Base-by-base conservation (phyloP, 768 basidiomycete genomes). In the Tephrocybe sp. region DNA sequence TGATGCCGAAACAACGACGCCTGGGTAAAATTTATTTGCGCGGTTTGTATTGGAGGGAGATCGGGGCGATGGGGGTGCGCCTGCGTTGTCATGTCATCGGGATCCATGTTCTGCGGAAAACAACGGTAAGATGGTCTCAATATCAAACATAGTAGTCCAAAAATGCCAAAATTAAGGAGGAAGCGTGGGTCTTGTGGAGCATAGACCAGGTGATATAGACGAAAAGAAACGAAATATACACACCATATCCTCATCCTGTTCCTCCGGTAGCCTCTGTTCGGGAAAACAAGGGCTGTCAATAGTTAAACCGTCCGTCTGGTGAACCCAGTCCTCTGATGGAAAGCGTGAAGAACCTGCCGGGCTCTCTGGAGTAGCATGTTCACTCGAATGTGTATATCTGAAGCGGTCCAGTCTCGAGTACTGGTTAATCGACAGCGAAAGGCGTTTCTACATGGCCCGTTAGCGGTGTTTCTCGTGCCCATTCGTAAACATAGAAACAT, bases 321-420 rank as follows among this genome's bases (percentile, higher is more conserved):
- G 72, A 9, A 90, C 87, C 89, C 87, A 91, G 60, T 90, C 87
- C 50, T 89, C 88, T 8, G 80, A 76, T 15, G 69, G 64, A 34
- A 74, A 68, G 22, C 73, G 64, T 57, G 75, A 72, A 56, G 67
- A 71, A 60, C 53, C 61, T 36, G 69, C 59, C 47, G 76, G 37
- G 36, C 51, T 53, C 18, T 46, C 40, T 8, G 58, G 47, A 16
- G 53, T 53, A 8, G 38, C 47, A 34, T 54, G 42, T 15, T 39
- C 45, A 43, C 53, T 48, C 27, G 59, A 41, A 49, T 58, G 49
- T 30, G 49, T 42, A 41, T 59, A 53, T 15, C 35, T 36, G 21
- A 54, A 32, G 26, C 45, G 54, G 35, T 62, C 64, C 9, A 72
- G n/a, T n/a, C n/a, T n/a, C n/a, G n/a, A n/a, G n/a, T n/a, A n/a